A percentile compares a stretch with the other conserved stretches of the same genome.
phyloP scores from a whole-genome alignment of 1,284 basidiomycete genomes.

The Vanrija sp. region DNA sequence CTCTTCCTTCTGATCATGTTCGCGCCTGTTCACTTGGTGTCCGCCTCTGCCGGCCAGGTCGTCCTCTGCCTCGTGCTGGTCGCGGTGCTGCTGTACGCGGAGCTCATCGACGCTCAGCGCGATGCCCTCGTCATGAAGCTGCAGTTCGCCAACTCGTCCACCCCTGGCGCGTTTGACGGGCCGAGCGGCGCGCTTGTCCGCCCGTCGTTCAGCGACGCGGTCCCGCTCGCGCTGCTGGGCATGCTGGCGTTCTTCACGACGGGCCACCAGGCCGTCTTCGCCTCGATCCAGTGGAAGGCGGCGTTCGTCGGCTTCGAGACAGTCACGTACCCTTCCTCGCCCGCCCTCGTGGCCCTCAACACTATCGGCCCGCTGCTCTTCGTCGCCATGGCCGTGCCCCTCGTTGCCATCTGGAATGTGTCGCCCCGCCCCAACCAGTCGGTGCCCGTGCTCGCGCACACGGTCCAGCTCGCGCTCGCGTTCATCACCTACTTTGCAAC shows the following conservation, averaged over 20 bases:
- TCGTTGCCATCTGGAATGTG: slow-evolving; percentile 86
- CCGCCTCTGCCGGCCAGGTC: slow-evolving; percentile 78
- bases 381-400: slow-evolving; percentile 62
- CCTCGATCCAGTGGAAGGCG: slow-evolving; percentile 92
- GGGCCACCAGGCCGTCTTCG: slow-evolving; percentile 85
- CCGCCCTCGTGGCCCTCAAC: slow-evolving; percentile 74
- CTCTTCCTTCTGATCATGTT: slow-evolving; percentile 71
- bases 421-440: slow-evolving; percentile 55
- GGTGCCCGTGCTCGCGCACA: slow-evolving; percentile 45
- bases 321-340: slow-evolving; percentile 70
- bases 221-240: slow-evolving; percentile 70
- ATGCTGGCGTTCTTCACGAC: slow-evolving; percentile 77
- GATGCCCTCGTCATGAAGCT: slow-evolving; percentile 59
- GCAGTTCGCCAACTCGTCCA: slow-evolving; percentile 24
- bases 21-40: slow-evolving; percentile 60
- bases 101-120: slow-evolving; percentile 71
- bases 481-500: slow-evolving; percentile 66
- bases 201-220: slow-evolving; percentile 63
- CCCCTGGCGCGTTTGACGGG: slow-evolving; percentile 49
- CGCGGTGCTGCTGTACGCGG: slow-evolving; percentile 66
- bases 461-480: slow-evolving; percentile 57
- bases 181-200: slow-evolving; percentile 48
- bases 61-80: slow-evolving; percentile 62
- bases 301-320: slow-evolving; percentile 74
- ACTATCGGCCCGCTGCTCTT: slow-evolving; percentile 69